Base-by-base conservation (phyloP, 345 rosid genomes). In the Citrus glauca region DNA sequence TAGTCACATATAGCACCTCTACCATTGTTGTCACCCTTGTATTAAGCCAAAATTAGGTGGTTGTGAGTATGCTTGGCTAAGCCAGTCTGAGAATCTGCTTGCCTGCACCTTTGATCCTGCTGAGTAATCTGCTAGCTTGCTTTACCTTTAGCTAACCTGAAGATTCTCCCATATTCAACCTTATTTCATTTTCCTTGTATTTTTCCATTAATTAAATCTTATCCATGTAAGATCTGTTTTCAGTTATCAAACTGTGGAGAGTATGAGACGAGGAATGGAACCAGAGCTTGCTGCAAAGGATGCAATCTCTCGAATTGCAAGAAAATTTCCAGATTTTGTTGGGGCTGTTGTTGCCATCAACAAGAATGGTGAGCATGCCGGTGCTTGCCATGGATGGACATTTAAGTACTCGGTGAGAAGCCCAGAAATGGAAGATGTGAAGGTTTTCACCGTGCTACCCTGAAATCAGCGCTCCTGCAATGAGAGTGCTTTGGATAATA, bases 181-280 rank as follows among this genome's bases (percentile, higher is more conserved):
- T 69, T 1, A 20, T 37, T 45, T 24, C 17, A 16, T 74, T 62
- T 14, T 60, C 40, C 38, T 42, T 10, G 0, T 68, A 7, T 24
- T 66, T 38, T 35, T 7, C 13, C 63, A 10, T 45, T 17, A 53
- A 37, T 5, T 22, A 28, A 64, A 16, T 20, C 20, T 80, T 4
- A 19, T 37, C 45, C 7, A 9, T 16, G 4, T 8, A 32, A 55
- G 30, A 40, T 81, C 77, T 77, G 37, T 70, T 80, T 82, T 71
- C 86, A 95, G 98, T 85, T 93, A 95, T 81, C 97, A 95, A 87
- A 96, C 88, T 27, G 98, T 95, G 79, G 99, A 93, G 84, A 95
- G 97, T 50, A 95, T 92, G 98, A 89, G 99, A 87, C 79, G 33
- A 72, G 98, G 99, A 66, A 88, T 93, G 96, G 92, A 86, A 80